Percentiles rank a stretch among this genome's conserved stretches.
Evolutionary conservation across 176 grass and related monocot genomes (phyloP).

Genomic region (Eragrostis nindensis): DNA sequence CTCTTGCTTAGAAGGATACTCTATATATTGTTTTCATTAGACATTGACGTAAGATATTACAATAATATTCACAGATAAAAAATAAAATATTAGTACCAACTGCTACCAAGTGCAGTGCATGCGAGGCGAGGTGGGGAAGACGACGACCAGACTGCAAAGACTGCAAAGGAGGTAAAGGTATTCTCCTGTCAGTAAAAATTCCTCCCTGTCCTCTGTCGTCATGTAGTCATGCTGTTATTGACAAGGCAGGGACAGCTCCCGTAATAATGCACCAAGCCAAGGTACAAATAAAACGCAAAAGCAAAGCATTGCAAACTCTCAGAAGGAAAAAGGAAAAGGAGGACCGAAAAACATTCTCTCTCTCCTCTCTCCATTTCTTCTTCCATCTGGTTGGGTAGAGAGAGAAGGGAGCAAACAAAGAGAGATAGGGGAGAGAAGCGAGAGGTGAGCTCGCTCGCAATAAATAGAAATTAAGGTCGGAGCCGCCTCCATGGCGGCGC

Average conservation of each 20-base stretch:
- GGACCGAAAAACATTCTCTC: neutral
- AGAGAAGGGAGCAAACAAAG: conserved; percentile 45
- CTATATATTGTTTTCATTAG: neutral
- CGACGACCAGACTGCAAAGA: conserved; percentile 40
- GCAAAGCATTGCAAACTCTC: conserved; percentile 30
- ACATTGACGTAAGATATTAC: conserved; percentile 17
- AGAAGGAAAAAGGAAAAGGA: neutral
- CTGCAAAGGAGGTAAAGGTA: conserved; percentile 43
- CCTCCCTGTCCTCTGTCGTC: conserved; percentile 46
- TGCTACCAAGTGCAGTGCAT: conserved; percentile 13
- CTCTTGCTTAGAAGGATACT: neutral
- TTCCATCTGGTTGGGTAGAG: conserved; percentile 41
- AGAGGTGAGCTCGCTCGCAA: conserved; percentile 51
- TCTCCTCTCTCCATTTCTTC: conserved; percentile 42
- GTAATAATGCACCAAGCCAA: conserved; percentile 43
- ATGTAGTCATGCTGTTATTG: conserved; percentile 56
- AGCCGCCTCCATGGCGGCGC: conserved; percentile 80
- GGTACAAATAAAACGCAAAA: conserved; percentile 28
- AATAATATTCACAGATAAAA: conserved; percentile 9
- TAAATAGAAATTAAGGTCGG: conserved; percentile 81
- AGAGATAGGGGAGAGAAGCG: conserved; percentile 16
- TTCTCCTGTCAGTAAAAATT: conserved; percentile 64
- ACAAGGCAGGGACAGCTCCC: conserved; percentile 23
- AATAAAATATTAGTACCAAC: conserved; percentile 5
- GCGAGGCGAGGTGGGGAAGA: conserved; percentile 39